Conservation (phyloP, 257 asterid genomes). For the Capsicum baccatum region DNA sequence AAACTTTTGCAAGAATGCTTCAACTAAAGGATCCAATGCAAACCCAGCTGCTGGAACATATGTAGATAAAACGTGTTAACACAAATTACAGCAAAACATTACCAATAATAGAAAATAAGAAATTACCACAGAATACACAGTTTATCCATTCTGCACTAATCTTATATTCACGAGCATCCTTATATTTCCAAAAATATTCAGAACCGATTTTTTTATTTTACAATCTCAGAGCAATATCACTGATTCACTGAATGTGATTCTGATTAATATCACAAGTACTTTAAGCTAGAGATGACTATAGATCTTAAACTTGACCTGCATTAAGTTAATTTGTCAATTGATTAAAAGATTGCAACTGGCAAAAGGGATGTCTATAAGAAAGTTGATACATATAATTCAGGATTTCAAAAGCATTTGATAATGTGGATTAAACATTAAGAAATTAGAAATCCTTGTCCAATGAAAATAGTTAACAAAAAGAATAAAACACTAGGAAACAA, state of each 20-base stretch:
- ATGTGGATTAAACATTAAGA: background rate
- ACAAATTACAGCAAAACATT: background rate
- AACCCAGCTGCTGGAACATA: background rate
- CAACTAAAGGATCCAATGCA: conserved; percentile 16
- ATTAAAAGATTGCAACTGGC: background rate
- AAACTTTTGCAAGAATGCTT: background rate
- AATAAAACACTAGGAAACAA: background rate
- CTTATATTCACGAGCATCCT: background rate
- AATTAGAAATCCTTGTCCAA: background rate
- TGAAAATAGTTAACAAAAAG: background rate
- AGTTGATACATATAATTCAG: background rate
- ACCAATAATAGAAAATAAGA: background rate
- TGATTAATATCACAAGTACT: background rate
- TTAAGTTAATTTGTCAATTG: background rate
- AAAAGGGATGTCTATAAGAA: background rate
- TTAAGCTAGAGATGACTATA: conserved; percentile 15
- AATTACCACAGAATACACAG: background rate
- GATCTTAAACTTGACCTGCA: background rate
- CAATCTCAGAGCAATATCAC: background rate
- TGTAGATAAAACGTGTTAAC: conserved; percentile 14
- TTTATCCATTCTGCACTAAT: background rate
- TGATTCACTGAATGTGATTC: background rate
- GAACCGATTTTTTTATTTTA: background rate
- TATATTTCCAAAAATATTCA: background rate
- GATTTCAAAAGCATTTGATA: background rate